These are phyloP conservation scores for Linum lewisii DNA, from an alignment of 345 rosid genomes.

Conservation along the genomic window DNA sequence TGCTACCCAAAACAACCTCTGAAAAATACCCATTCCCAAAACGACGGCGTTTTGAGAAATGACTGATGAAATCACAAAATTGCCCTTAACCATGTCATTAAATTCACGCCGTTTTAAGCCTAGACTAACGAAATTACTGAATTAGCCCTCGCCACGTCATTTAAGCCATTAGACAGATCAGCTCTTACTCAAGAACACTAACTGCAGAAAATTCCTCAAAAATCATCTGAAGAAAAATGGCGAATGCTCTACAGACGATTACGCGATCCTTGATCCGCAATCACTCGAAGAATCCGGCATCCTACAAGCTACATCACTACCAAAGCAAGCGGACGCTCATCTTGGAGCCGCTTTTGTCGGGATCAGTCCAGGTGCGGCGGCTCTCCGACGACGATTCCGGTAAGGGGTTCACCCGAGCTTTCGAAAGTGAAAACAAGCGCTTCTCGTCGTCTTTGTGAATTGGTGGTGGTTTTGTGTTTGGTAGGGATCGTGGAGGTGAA, in stretches of 20 bases:
- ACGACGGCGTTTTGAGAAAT: too few relatives aligned
- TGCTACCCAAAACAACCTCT: too few relatives aligned
- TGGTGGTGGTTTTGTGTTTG: constrained; percentile 6
- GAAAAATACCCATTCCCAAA: too few relatives aligned
- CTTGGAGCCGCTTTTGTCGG: neutral
- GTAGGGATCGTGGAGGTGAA: constrained; percentile 76
- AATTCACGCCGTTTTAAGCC: too few relatives aligned
- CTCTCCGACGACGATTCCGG: neutral
- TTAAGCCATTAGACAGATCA: too few relatives aligned
- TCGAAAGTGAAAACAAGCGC: too few relatives aligned
- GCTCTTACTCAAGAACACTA: too few relatives aligned
- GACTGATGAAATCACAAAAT: too few relatives aligned
- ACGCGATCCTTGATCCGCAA: neutral
- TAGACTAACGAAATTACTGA: too few relatives aligned
- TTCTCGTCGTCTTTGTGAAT: neutral
- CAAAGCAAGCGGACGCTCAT: neutral
- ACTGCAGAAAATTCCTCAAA: too few relatives aligned
- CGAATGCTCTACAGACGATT: neutral
- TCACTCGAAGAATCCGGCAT: neutral
- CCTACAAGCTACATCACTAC: neutral
- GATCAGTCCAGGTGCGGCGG: neutral
- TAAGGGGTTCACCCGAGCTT: neutral
- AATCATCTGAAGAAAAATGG: neutral
- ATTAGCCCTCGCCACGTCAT: too few relatives aligned
- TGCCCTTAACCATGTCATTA: too few relatives aligned